Evolutionary conservation across 805 yeast genomes (phyloP).

Genomic region (Metschnikowia vanudenii): DNA sequence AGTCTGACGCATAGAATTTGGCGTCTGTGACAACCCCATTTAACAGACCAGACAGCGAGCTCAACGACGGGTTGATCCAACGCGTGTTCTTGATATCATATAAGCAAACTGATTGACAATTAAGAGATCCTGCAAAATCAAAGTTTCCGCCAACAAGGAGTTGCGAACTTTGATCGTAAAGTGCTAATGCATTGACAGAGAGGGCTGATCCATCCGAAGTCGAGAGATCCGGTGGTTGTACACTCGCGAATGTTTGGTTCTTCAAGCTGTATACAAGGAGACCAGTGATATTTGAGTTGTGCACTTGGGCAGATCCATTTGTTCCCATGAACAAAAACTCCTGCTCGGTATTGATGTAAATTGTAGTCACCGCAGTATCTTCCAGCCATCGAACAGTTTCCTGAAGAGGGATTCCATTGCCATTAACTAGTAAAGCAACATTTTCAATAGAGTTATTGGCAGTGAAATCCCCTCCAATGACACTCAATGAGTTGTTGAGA

Average conservation of each 20-base stretch:
- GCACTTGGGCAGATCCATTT: constrained; percentile 34
- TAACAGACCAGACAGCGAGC: constrained; percentile 24
- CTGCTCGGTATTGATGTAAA: constrained; percentile 36
- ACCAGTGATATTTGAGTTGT: constrained; percentile 35
- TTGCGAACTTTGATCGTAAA: constrained; percentile 29
- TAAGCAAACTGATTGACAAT: constrained; percentile 65
- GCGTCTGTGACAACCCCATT: constrained; percentile 52
- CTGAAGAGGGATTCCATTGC: constrained; percentile 19
- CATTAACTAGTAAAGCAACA: constrained; percentile 30
- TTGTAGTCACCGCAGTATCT: constrained; percentile 25
- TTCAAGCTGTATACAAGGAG: constrained; percentile 53
- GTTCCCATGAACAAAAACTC: constrained; percentile 46
- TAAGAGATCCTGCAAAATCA: constrained; percentile 51
- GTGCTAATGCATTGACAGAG: constrained; percentile 35
- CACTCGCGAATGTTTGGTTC: constrained; percentile 37
- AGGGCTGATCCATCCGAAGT: constrained; percentile 43
- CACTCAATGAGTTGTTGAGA: constrained; percentile 49
- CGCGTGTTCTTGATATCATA: constrained; percentile 53
- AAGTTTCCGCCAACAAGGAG: constrained; percentile 77
- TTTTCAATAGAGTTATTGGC: constrained; percentile 25
- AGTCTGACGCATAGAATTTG: constrained; percentile 40
- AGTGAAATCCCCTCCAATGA: constrained; percentile 60
- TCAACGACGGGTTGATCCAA: constrained; percentile 49
- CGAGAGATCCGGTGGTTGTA: constrained; percentile 51
- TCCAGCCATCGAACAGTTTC: constrained; percentile 28